Percentiles rank a stretch among this genome's conserved stretches.
Conservation (phyloP, 371 early-diverging fungal genomes). For the Zancudomyces culisetae region DNA sequence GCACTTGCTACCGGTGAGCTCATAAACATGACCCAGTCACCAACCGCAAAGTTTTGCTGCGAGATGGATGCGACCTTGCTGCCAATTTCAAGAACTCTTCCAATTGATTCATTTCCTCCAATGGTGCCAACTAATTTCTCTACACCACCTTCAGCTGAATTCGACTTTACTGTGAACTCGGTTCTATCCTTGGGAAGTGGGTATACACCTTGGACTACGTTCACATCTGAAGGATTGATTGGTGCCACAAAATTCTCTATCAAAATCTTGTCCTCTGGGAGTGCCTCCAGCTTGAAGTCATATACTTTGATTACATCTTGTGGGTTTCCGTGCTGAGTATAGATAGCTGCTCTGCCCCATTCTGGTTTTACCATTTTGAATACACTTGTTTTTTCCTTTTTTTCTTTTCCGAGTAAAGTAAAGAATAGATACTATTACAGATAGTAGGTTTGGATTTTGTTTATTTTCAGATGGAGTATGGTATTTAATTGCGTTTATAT, state of each 20-base stretch:
- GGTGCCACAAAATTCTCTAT: conserved; percentile 71
- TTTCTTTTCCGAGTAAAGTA: too few species aligned
- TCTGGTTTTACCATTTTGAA: background rate
- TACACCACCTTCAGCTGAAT: conserved; percentile 16
- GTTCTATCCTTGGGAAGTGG: conserved; percentile 31
- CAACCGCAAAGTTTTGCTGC: conserved; percentile 19
- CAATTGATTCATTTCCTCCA: conserved; percentile 82
- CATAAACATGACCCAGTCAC: conserved; percentile 59
- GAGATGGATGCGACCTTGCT: conserved; percentile 24
- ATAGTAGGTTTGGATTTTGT: too few species aligned
- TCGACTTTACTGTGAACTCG: background rate
- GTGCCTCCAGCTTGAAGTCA: background rate
- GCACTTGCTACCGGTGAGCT: conserved; percentile 2
- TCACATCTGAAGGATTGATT: conserved; percentile 89
- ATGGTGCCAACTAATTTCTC: conserved; percentile 11
- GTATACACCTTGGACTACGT: conserved; percentile 83
- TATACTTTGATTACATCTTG: background rate
- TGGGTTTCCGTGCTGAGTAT: background rate
- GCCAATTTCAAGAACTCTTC: conserved; percentile 29
- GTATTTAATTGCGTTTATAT: too few species aligned
- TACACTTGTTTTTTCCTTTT: too few species aligned
- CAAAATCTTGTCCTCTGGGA: conserved; percentile 3
- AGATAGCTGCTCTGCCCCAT: background rate
- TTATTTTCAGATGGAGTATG: too few species aligned
- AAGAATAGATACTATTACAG: too few species aligned